Conservation (phyloP, 2,329 filamentous ascomycete genomes). For the Ceratocystis eucalypticola region DNA sequence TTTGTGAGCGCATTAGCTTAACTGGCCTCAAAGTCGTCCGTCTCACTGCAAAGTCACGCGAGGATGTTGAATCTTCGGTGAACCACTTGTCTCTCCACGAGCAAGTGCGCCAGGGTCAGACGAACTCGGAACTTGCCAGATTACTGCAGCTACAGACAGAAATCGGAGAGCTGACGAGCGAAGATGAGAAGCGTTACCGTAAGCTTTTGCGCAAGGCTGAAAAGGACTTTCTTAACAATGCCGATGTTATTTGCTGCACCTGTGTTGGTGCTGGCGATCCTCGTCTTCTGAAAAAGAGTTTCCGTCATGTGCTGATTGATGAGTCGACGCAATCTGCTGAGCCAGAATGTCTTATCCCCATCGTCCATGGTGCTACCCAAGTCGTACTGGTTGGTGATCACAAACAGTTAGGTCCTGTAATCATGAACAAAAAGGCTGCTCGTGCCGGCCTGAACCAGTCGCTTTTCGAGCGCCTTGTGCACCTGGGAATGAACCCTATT, state of each 20-base stretch:
- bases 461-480: slow-evolving; percentile 91
- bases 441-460: slow-evolving; percentile 96
- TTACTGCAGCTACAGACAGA: slow-evolving; percentile 87
- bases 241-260: slow-evolving; percentile 97
- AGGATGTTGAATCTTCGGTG: slow-evolving; percentile 97
- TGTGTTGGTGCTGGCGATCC: slow-evolving; percentile 96
- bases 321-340: slow-evolving; percentile 97
- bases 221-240: slow-evolving; percentile 85
- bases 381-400: slow-evolving; percentile 97
- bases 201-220: slow-evolving; percentile 87
- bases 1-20: slow-evolving; percentile 90
- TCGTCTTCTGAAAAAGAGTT: slow-evolving; percentile 91
- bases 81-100: slow-evolving; percentile 91
- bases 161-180: slow-evolving; percentile 77
- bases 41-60: slow-evolving; percentile 94
- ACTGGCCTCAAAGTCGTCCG: slow-evolving; percentile 94
- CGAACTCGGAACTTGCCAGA: slow-evolving; percentile 84
- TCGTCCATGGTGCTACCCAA: slow-evolving; percentile 95
- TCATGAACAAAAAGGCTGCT: slow-evolving; percentile 99
- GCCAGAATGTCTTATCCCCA: slow-evolving; percentile 95
- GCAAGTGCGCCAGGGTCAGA: slow-evolving; percentile 95
- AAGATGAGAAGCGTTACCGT: slow-evolving; percentile 98
- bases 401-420: slow-evolving; percentile 93
- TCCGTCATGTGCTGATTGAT: slow-evolving; percentile 93
- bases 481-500: slow-evolving; percentile 79